A percentile compares a stretch with the other conserved stretches of the same genome.
Evolutionary conservation across 2,329 filamentous ascomycete genomes (phyloP).

Genomic region (Aspergillus quadricinctus): DNA sequence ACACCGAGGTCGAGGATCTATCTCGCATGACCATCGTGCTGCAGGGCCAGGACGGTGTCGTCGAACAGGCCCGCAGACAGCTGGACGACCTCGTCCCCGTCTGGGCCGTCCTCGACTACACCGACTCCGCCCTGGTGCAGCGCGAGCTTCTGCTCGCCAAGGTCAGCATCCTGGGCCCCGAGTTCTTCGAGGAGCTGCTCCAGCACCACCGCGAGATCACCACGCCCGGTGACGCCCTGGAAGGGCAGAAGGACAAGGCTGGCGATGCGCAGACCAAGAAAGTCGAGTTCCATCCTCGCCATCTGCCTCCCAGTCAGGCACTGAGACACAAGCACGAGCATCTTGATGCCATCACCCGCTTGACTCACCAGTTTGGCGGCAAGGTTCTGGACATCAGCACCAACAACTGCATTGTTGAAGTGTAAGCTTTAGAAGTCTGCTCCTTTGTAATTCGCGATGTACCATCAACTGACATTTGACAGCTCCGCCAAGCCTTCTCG

Average conservation of each 20-base stretch:
- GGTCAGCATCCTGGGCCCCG: conserved; percentile 91
- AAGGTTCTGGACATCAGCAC: conserved; percentile 98
- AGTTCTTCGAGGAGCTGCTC: conserved; percentile 96
- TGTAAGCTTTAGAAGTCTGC: conserved; percentile 57
- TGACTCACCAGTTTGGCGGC: conserved; percentile 95
- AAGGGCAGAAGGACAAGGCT: conserved; percentile 24
- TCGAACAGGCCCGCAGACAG: conserved; percentile 93
- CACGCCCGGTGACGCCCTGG: conserved; percentile 41
- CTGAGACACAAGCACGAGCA: conserved; percentile 97
- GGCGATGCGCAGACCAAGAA: conserved; percentile 17
- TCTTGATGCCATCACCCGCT: conserved; percentile 89
- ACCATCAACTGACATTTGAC: conserved; percentile 2
- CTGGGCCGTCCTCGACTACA: conserved; percentile 98
- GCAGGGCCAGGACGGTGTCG: conserved; percentile 90
- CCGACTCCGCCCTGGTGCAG: conserved; percentile 85
- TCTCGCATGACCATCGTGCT: conserved; percentile 99
- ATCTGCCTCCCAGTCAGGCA: conserved; percentile 79
- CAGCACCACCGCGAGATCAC: conserved; percentile 93
- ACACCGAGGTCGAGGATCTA: conserved; percentile 92
- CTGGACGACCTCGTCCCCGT: conserved; percentile 95
- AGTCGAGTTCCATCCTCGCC: conserved; percentile 81
- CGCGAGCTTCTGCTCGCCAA: conserved; percentile 93
- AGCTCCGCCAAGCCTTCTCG: conserved; percentile 87
- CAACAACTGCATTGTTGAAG: conserved; percentile 95
- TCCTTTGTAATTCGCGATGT: background rate